These are phyloP conservation scores for Alternaria panax DNA, from an alignment of 2,329 filamentous ascomycete species.

Conservation along the genomic window DNA sequence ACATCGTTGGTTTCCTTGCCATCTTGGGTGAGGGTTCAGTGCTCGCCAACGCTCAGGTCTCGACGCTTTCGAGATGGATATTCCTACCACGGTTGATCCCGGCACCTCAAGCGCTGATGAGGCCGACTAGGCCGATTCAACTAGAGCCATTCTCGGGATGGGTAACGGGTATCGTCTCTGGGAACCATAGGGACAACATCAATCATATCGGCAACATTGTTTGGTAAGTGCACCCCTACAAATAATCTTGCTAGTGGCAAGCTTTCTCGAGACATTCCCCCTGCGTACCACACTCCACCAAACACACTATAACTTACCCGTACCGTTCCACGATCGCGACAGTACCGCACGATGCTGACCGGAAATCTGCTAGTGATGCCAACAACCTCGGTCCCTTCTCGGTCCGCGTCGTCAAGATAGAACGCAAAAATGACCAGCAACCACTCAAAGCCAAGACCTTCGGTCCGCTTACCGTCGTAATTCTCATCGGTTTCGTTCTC, in stretches of 20 bases:
- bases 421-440: slow-evolving; percentile 36
- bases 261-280: slow-evolving; percentile 10
- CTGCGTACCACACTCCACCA: slow-evolving; percentile 6
- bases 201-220: slow-evolving; percentile 60
- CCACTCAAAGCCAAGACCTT: slow-evolving; percentile 54
- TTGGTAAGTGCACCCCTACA: slow-evolving; percentile 40
- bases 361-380: slow-evolving; percentile 37
- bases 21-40: slow-evolving; percentile 61
- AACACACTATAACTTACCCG: background rate
- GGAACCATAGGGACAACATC: slow-evolving; percentile 55
- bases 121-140: slow-evolving; percentile 53
- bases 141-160: slow-evolving; percentile 51
- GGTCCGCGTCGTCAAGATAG: slow-evolving; percentile 52
- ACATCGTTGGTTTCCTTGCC: slow-evolving; percentile 64
- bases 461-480: slow-evolving; percentile 56
- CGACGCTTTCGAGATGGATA: slow-evolving; percentile 58
- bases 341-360: slow-evolving; percentile 3
- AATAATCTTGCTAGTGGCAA: background rate
- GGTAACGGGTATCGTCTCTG: slow-evolving; percentile 57
- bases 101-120: slow-evolving; percentile 59
- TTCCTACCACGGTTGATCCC: slow-evolving; percentile 60
- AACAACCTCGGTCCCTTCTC: slow-evolving; percentile 48
- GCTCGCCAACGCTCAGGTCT: slow-evolving; percentile 59
- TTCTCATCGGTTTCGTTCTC: slow-evolving; percentile 55
- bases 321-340: background rate